Percentiles rank a stretch among this genome's conserved stretches.
These are phyloP conservation scores for Neurospora terricola DNA, from an alignment of 495 filamentous ascomycete species.

Conservation along the genomic window DNA sequence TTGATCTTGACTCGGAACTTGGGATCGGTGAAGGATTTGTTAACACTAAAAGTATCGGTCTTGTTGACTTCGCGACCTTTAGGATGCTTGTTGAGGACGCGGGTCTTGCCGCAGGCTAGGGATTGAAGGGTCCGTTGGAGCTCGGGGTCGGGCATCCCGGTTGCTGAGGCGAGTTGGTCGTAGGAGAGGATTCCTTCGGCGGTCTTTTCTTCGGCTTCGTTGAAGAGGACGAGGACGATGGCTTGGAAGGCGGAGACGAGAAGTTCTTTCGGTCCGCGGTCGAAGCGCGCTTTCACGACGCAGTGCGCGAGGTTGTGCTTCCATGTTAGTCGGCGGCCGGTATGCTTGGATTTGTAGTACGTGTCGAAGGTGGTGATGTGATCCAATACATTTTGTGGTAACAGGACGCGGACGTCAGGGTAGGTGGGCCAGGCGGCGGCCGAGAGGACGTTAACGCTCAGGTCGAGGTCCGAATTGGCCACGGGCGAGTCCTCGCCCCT, in stretches of 20 bases:
- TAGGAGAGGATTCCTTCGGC: slow-evolving; percentile 47
- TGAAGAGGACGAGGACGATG: slow-evolving; percentile 87
- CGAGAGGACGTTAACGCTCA: slow-evolving; percentile 79
- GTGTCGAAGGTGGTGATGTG: slow-evolving; percentile 64
- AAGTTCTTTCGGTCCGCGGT: slow-evolving; percentile 71
- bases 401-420: slow-evolving; percentile 62
- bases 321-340: slow-evolving; percentile 77
- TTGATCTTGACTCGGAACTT: slow-evolving; percentile 97
- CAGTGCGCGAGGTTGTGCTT: slow-evolving; percentile 86
- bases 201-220: slow-evolving; percentile 44
- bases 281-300: slow-evolving; percentile 68
- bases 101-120: slow-evolving; percentile 78
- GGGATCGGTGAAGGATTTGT: slow-evolving; percentile 60
- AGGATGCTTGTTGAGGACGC: slow-evolving; percentile 78
- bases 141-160: slow-evolving; percentile 57
- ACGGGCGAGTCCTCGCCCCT: slow-evolving; percentile 32
- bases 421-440: slow-evolving; percentile 88
- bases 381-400: slow-evolving; percentile 60
- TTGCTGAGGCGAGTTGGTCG: slow-evolving; percentile 55
- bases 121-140: slow-evolving; percentile 87
- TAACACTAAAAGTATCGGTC: slow-evolving; percentile 74
- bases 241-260: slow-evolving; percentile 85
- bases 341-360: slow-evolving; percentile 81
- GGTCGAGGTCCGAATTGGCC: slow-evolving; percentile 52
- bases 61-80: slow-evolving; percentile 68